phyloP scores from a whole-genome alignment of 208 protist species.

The Crithidia expoeki region DNA sequence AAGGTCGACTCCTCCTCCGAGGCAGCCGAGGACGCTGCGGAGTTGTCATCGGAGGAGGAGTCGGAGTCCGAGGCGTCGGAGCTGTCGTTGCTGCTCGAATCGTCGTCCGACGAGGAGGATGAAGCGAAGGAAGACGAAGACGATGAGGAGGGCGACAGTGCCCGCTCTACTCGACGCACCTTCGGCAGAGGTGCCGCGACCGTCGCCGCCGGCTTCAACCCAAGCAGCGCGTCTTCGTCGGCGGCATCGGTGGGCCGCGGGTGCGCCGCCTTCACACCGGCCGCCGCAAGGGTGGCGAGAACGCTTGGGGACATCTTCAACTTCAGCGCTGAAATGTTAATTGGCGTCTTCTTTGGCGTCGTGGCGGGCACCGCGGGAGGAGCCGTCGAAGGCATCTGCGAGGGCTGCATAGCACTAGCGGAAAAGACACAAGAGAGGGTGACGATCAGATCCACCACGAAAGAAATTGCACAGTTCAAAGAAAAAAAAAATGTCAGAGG shows the following conservation, averaged over 20 bases:
- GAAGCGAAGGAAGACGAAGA: conserved; percentile 29
- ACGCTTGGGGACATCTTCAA: conserved; percentile 33
- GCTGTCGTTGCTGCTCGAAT: conserved; percentile 23
- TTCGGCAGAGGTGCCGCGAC: conserved; percentile 30
- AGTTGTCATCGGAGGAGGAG: conserved; percentile 1
- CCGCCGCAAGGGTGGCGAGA: conserved; percentile 27
- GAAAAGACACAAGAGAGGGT: neutral
- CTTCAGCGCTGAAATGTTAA: conserved; percentile 51
- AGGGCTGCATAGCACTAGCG: conserved; percentile 25
- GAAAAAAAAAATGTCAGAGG: neutral
- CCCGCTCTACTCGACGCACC: conserved; percentile 27
- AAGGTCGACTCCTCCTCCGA: conserved; percentile 57
- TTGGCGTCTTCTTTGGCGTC: conserved; percentile 72
- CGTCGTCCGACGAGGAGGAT: conserved; percentile 26
- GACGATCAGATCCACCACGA: too few relatives aligned
- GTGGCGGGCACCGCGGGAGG: conserved; percentile 46
- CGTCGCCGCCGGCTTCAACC: conserved; percentile 23
- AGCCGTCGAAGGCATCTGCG: conserved; percentile 19
- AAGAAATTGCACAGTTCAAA: too few relatives aligned
- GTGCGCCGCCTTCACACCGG: conserved; percentile 21
- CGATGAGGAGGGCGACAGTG: conserved; percentile 28
- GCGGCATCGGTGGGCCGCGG: conserved; percentile 31
- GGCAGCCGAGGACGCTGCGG: conserved; percentile 13
- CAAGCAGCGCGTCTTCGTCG: conserved; percentile 44
- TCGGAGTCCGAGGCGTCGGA: conserved; percentile 10